A percentile compares a stretch with the other conserved stretches of the same genome.
Conservation (phyloP, 305 asterid species). For the Vinca major region DNA sequence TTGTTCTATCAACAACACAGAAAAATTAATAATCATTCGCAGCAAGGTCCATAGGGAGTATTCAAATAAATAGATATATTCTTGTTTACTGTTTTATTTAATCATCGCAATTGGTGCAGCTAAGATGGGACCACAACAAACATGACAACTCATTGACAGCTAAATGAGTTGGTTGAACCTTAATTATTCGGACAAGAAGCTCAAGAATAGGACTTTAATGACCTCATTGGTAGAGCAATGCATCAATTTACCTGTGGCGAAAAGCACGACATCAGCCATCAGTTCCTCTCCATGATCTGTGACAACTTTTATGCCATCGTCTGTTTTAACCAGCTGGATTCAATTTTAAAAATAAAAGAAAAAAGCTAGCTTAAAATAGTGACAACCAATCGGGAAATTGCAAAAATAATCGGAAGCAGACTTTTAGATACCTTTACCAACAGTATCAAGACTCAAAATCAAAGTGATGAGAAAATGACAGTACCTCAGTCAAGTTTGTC, state of each 20-base stretch:
- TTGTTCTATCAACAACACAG: neutral
- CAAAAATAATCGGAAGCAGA: neutral
- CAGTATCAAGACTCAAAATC: neutral
- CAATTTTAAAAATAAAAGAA: neutral
- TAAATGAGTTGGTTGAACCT: neutral
- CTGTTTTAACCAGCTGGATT: slow-evolving; percentile 72
- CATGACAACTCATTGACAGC: neutral
- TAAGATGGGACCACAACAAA: neutral
- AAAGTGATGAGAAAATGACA: neutral
- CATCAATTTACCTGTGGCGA: slow-evolving; percentile 78
- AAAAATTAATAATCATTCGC: neutral
- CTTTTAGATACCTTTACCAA: neutral
- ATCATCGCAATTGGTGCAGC: neutral
- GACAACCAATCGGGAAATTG: neutral
- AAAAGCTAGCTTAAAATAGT: neutral
- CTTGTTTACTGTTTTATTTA: neutral
- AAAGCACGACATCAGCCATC: slow-evolving; percentile 86
- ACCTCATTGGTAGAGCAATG: neutral
- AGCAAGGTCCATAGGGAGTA: neutral
- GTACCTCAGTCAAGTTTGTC: slow-evolving; percentile 74
- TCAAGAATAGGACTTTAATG: neutral
- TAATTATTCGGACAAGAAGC: neutral
- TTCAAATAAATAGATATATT: neutral
- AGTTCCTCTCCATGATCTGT: slow-evolving; percentile 85
- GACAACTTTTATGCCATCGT: slow-evolving; percentile 60